Evolutionary conservation across 2,329 filamentous ascomycete species (phyloP).

Genomic region (Colletotrichum destructivum): DNA sequence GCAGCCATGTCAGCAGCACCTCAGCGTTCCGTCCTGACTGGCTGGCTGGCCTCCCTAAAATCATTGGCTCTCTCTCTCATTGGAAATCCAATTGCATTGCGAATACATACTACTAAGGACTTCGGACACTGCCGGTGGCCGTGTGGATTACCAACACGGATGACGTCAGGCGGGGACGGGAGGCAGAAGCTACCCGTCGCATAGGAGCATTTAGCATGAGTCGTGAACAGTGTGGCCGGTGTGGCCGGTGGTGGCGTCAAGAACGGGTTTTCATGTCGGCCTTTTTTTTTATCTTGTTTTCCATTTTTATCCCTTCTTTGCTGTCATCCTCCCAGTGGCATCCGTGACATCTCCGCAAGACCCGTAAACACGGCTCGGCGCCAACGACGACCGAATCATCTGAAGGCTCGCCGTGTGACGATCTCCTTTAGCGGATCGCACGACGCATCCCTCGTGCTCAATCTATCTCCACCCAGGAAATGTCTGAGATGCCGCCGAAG

Average conservation of each 20-base stretch:
- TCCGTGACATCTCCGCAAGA: not conserved
- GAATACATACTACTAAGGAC: not conserved
- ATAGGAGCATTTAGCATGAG: conserved; percentile 15
- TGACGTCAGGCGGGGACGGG: conserved; percentile 27
- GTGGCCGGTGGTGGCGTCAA: conserved; percentile 21
- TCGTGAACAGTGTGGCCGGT: conserved; percentile 16
- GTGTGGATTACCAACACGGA: not conserved
- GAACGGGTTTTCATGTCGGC: conserved; percentile 5
- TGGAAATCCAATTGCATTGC: not conserved
- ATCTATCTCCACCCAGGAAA: not conserved
- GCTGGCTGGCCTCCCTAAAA: not conserved
- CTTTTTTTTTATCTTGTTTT: not conserved
- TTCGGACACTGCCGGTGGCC: not conserved
- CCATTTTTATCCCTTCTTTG: not conserved
- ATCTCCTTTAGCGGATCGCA: conserved; percentile 28
- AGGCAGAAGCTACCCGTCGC: not conserved
- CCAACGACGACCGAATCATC: not conserved
- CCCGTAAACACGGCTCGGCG: conserved; percentile 24
- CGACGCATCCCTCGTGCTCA: conserved; percentile 1
- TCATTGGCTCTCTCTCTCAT: not conserved
- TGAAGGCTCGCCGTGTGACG: conserved; percentile 10
- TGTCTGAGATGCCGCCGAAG: conserved; percentile 10
- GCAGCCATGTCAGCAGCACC: not conserved
- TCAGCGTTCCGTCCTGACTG: not conserved
- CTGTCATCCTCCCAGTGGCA: not conserved